A percentile compares a stretch with the other conserved stretches of the same genome.
phyloP scores from a whole-genome alignment of 2,329 filamentous ascomycete species.

The Aspergillus sp. region DNA sequence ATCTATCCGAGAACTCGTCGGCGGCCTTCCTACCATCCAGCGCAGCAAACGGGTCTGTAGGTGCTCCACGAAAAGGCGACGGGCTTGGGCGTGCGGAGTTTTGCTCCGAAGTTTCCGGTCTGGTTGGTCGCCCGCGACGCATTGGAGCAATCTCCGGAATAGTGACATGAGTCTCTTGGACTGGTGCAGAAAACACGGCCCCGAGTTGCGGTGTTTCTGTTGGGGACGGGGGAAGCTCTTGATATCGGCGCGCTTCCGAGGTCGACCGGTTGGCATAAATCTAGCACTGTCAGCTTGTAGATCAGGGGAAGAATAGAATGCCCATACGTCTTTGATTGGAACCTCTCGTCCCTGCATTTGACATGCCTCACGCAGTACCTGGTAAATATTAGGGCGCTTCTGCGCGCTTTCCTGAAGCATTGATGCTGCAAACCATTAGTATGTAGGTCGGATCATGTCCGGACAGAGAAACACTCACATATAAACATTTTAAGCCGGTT shows the following conservation, averaged over 20 bases:
- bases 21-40: conserved; percentile 67
- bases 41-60: conserved; percentile 84
- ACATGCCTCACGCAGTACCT: conserved; percentile 84
- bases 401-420: conserved; percentile 87
- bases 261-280: conserved; percentile 68
- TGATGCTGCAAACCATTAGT: conserved; percentile 52
- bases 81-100: conserved; percentile 59
- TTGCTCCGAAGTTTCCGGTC: conserved; percentile 44
- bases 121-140: conserved; percentile 77
- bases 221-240: conserved; percentile 59
- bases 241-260: conserved; percentile 62
- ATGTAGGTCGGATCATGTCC: conserved; percentile 5
- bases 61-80: conserved; percentile 68
- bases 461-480: conserved; percentile 53
- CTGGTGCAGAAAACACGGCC: conserved; percentile 75
- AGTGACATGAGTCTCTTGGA: conserved; percentile 63
- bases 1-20: conserved; percentile 82
- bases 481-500: conserved; percentile 87
- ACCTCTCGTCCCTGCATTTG: conserved; percentile 83
- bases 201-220: conserved; percentile 66
- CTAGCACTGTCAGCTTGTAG: conserved; percentile 40
- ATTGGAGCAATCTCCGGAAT: conserved; percentile 92
- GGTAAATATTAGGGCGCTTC: conserved; percentile 85
- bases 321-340: conserved; percentile 81
- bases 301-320: neutral